These are phyloP conservation scores for Ogataea thermomethanolica DNA, from an alignment of 805 yeast species.

Conservation along the genomic window DNA sequence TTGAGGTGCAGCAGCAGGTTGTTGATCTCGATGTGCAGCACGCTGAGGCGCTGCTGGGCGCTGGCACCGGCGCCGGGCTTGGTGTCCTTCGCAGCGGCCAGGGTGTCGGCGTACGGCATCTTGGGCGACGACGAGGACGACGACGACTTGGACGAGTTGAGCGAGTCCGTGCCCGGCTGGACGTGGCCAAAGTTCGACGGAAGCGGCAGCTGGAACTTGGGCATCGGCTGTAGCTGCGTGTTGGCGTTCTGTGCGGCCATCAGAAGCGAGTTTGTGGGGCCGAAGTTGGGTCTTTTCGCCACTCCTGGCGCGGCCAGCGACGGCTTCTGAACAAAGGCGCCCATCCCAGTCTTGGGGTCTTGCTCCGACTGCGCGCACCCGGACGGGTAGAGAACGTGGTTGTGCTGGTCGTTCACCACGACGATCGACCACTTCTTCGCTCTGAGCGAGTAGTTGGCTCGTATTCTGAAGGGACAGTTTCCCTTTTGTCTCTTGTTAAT, in stretches of 20 bases:
- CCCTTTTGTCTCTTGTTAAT: conserved; percentile 26
- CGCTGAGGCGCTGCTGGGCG: conserved; percentile 15
- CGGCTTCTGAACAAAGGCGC: conserved; percentile 8
- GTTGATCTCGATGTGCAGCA: conserved; percentile 29
- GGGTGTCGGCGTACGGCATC: conserved; percentile 14
- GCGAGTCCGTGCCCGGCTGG: conserved; percentile 8
- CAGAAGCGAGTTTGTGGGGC: conserved; percentile 24
- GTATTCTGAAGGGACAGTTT: conserved; percentile 57
- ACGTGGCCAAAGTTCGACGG: conserved; percentile 21
- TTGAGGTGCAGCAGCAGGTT: conserved; percentile 28
- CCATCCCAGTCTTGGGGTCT: conserved; percentile 8
- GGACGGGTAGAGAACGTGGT: conserved; percentile 43
- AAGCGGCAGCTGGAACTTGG: conserved; percentile 24
- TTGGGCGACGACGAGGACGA: conserved; percentile 22
- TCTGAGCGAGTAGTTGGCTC: conserved; percentile 58
- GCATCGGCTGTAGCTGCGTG: conserved; percentile 11
- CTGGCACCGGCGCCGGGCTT: not conserved
- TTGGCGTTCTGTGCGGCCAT: conserved; percentile 25
- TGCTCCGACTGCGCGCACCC: conserved; percentile 6
- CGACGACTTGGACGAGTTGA: conserved; percentile 20
- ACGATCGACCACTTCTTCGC: conserved; percentile 56
- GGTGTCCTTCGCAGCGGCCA: conserved; percentile 2
- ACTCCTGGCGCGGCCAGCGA: conserved; percentile 5
- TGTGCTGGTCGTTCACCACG: conserved; percentile 56
- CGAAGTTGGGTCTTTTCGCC: conserved; percentile 17